Conservation (phyloP, 1,284 basidiomycete genomes). For the Moesziomyces globuligerus region DNA sequence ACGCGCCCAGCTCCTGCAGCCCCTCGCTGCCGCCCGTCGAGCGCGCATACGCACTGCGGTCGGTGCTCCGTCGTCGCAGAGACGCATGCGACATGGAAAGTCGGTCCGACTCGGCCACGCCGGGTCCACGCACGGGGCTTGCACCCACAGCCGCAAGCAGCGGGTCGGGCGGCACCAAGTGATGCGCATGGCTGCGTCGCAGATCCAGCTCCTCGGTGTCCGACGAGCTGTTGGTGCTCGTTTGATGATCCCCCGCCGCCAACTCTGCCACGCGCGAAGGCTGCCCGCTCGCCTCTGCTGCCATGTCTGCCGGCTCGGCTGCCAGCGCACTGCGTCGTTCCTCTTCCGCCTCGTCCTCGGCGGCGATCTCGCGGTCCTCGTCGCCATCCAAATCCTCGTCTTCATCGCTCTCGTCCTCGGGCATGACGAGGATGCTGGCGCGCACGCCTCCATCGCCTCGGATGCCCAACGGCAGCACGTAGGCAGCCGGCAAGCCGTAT, state of each 20-base stretch:
- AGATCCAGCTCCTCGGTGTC: slow-evolving; percentile 16
- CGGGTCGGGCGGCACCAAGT: slow-evolving; percentile 37
- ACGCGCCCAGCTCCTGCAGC: not conserved
- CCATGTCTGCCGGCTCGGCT: slow-evolving; percentile 7
- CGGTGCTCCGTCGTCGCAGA: slow-evolving; percentile 20
- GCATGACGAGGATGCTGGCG: slow-evolving; percentile 52
- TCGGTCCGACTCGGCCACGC: slow-evolving; percentile 31
- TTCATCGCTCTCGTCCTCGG: slow-evolving; percentile 48
- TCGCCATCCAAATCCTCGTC: slow-evolving; percentile 24
- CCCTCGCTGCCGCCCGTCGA: slow-evolving; percentile 19
- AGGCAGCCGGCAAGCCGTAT: slow-evolving; percentile 45
- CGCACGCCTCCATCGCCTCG: slow-evolving; percentile 55
- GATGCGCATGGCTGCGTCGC: slow-evolving; percentile 5
- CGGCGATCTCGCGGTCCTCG: slow-evolving; percentile 40
- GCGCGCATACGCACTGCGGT: slow-evolving; percentile 31
- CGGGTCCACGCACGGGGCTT: slow-evolving; percentile 15
- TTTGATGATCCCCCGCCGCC: slow-evolving; percentile 8
- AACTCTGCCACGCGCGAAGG: not conserved
- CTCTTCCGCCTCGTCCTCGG: slow-evolving; percentile 33
- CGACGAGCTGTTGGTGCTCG: slow-evolving; percentile 34
- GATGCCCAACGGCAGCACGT: slow-evolving; percentile 57
- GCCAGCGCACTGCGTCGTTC: slow-evolving; percentile 10
- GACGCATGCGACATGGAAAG: slow-evolving; percentile 22
- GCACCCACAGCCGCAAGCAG: slow-evolving; percentile 45
- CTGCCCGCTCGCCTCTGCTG: not conserved